Base-by-base conservation (phyloP, 2,329 filamentous ascomycete species). In the Aphanoascus verrucosus region DNA sequence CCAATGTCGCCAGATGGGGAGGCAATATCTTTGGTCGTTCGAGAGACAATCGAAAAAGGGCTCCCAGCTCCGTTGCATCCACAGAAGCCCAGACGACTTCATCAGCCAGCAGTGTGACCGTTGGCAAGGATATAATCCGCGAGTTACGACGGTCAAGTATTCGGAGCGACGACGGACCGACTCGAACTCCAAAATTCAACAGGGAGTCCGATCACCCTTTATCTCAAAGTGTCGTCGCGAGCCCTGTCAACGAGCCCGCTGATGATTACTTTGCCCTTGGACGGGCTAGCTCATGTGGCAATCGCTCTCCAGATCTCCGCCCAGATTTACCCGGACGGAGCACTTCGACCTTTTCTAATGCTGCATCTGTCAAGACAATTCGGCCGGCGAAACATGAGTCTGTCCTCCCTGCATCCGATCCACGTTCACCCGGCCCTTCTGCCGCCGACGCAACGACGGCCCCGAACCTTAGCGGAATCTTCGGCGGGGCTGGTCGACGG, bases 171-270 rank as follows among this genome's bases (percentile, higher is more conserved):
- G 80, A 84, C 56, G 69, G 73, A 37, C 71, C 72, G 49, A 71
- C 32, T 5, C 50, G 76, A 32, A 71, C 74, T 5, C 64, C 79
- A 40, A 75, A 74, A 56, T 66, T 71, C 45, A 74, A 74, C 42
- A 68, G 73, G 56, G 71, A 75, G 60, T 75, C 77, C 47, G 84
- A 88, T 51, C 86, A 91, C 65, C 86, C 86, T 17, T 70, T 91
- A 41, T 81, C 86, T 15, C 84, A 87, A 60, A 90, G 85, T 64
- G 78, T 86, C 47, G 82, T 80, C 35, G 85, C 80, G 15, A 86
- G 82, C 62, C 86, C 85, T 1, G 80, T 83, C 12, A 58, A 63
- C 34, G 60, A 64, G n/a, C 60, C 64, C 11, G 60, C 64, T 11
- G 63, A 62, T 43, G 67, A 65, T 14, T 74, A 74, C 55, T 74